Conservation (phyloP, 495 filamentous ascomycete genomes). For the Staphylotrichum longicolle region DNA sequence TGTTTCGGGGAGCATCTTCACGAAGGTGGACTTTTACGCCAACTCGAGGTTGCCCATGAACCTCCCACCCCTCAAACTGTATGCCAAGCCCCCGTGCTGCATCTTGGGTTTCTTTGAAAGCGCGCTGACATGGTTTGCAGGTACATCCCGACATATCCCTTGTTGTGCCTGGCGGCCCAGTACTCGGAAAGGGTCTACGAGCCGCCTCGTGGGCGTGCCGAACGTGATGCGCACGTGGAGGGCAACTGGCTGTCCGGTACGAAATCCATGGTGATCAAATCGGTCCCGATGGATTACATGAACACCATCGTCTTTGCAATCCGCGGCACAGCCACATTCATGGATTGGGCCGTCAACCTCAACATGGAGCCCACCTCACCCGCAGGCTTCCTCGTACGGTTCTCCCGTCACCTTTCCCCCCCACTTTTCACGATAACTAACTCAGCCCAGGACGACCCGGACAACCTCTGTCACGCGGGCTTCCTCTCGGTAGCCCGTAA, state of each 20-base stretch:
- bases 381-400: slow-evolving; percentile 58
- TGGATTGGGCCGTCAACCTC: slow-evolving; percentile 83
- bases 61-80: slow-evolving; percentile 64
- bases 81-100: slow-evolving; percentile 23
- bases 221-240: slow-evolving; percentile 62
- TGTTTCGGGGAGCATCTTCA: slow-evolving; percentile 58
- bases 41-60: slow-evolving; percentile 71
- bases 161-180: slow-evolving; percentile 70
- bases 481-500: slow-evolving; percentile 71
- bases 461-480: slow-evolving; percentile 73
- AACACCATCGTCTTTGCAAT: slow-evolving; percentile 79
- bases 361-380: slow-evolving; percentile 62
- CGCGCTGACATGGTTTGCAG: slow-evolving; percentile 36
- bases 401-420: background rate
- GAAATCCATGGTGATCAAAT: slow-evolving; percentile 82
- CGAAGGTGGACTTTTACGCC: slow-evolving; percentile 74
- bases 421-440: slow-evolving; percentile 11
- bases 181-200: slow-evolving; percentile 72
- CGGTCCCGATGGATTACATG: slow-evolving; percentile 68
- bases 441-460: slow-evolving; percentile 58
- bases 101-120: background rate
- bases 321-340: slow-evolving; percentile 71
- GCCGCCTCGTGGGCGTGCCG: slow-evolving; percentile 51
- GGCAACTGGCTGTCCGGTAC: slow-evolving; percentile 69
- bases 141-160: slow-evolving; percentile 64